Base-by-base conservation (phyloP, 129 eudicot genomes). In the Scalesia atractyloides region DNA sequence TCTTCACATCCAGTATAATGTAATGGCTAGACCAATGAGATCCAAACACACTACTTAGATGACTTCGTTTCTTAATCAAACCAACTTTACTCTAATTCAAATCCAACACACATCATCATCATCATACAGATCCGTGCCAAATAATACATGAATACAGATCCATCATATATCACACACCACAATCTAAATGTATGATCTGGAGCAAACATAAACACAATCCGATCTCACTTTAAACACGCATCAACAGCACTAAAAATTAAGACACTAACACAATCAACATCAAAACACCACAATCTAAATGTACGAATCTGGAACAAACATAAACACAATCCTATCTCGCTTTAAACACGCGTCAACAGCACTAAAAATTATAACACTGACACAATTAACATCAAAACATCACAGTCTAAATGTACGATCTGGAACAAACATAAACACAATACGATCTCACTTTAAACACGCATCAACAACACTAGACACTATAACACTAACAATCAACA, bases 71-170 rank as follows among this genome's bases (percentile, higher is more conserved):
- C 33, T 4, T 30, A 73, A 63, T 18, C 43, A 2, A 36, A 48
- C 48, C 61, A 62, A 49, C 14, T 30, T 30, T 47, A 13, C 61
- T 61, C 51, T 16, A 76, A 26, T 26, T 26, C 19, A 19, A 54
- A 74, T 64, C 72, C 54, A 64, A 74, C 30, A 5, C 60, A 73
- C 61, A 3, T 18, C 46, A 50, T 51, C 46, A 50, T 51, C 39
- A 11, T 61, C 80, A 63, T 6, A 60, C 16, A 75, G 73, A 75
- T 65, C 67, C n/a, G 59, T 59, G 44, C 68, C 67, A 22, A 47
- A 11, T 5, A 60, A 61, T 36, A 34, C n/a, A 39, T 9, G 36
- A 22, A 53, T 64, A 49, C 9, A 10, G 56, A 75, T 75, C 58
- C 48, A 75, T 75, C 59, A 10, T 57, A 10, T 57, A 75, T 75